These are phyloP conservation scores for Diaporthe sp. DNA, from an alignment of 2,329 filamentous ascomycete species.

Conservation along the genomic window DNA sequence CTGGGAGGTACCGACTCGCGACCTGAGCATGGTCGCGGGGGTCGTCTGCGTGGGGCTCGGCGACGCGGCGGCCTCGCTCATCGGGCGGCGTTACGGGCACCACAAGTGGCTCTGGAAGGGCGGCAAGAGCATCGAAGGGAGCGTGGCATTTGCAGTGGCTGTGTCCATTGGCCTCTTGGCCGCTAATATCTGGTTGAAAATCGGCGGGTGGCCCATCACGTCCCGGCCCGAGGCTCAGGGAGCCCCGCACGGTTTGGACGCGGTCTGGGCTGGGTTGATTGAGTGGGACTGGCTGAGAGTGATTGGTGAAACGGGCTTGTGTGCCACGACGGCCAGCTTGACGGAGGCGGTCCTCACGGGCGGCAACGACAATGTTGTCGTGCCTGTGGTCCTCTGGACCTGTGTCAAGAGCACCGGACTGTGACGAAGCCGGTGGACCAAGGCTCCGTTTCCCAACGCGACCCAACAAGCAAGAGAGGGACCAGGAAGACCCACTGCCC, in stretches of 20 bases:
- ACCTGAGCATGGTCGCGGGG: slow-evolving; percentile 91
- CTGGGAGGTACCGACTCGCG: slow-evolving; percentile 82
- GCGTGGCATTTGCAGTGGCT: slow-evolving; percentile 82
- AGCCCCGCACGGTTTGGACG: slow-evolving; percentile 17
- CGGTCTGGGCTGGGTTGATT: slow-evolving; percentile 46
- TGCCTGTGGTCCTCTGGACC: slow-evolving; percentile 93
- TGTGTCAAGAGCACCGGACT: slow-evolving; percentile 79
- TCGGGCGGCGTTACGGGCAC: slow-evolving; percentile 87
- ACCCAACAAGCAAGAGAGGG: not conserved
- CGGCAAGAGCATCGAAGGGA: slow-evolving; percentile 94
- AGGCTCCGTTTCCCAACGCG: no score
- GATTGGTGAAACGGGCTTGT: slow-evolving; percentile 78
- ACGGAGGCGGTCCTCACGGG: slow-evolving; percentile 96
- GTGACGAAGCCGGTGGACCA: not conserved
- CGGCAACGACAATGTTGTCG: slow-evolving; percentile 98
- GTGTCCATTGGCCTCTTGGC: slow-evolving; percentile 81
- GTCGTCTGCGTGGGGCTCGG: slow-evolving; percentile 96
- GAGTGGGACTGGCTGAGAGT: slow-evolving; percentile 63
- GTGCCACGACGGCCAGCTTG: slow-evolving; percentile 85
- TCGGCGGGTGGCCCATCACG: slow-evolving; percentile 85
- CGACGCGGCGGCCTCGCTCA: slow-evolving; percentile 91
- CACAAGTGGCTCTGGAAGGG: slow-evolving; percentile 97
- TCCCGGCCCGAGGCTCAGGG: slow-evolving; percentile 58
- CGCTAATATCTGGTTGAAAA: slow-evolving; percentile 79
- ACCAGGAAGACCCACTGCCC: no score